Evolutionary conservation across 805 yeast genomes (phyloP), one percentile per base, ranked within the genome.

Genomic region (Barnettozyma salicaria): DNA sequence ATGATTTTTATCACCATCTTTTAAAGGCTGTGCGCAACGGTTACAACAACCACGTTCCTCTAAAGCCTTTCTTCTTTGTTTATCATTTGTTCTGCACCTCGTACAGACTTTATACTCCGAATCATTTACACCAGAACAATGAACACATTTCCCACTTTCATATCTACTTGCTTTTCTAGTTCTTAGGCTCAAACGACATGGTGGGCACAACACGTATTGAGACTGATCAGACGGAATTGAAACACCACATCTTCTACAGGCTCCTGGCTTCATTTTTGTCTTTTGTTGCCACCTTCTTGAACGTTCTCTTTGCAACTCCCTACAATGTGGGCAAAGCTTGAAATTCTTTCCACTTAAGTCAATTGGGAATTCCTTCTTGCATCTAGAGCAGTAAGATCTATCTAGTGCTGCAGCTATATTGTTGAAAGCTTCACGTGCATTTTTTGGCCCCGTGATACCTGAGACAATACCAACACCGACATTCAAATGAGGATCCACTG

Each of bases 61-160:
- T 41, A 78, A 56, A 34, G 68, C 68, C 22, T 72, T 63, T 40
- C 85, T 57, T 44, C 85, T 63, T 32, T 70, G 58, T 50, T 72
- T 75, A 51, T 78, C 85, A 46, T 74, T 76, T 32, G 66, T 72
- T 40, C 85, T 63, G 53, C 86, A 79, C 44, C 83, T 60, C 41
- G 68, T 61, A 51, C 86, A 79, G n/a, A 79, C 85, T 51, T 78
- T 78, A 56, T 62, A 78, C 36, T 63, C 65, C 1, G 58, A 49
- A 25, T 66, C 70, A 37, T 68, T 67, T 7, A 78, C 76, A 3
- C 83, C 82, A 1, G 78, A 65, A 43, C 86, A 79, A 50, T 79
- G 85, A 12, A 79, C 81, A 59, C 86, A 79, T 48, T 70, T 70
- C 1, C 86, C 85, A 45, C 67, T 70, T 10, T 76, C 74, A 6